Percentiles rank a stretch among this genome's conserved stretches.
Conservation (phyloP, 306 rosid species). For the Fragaria ananassa region DNA sequence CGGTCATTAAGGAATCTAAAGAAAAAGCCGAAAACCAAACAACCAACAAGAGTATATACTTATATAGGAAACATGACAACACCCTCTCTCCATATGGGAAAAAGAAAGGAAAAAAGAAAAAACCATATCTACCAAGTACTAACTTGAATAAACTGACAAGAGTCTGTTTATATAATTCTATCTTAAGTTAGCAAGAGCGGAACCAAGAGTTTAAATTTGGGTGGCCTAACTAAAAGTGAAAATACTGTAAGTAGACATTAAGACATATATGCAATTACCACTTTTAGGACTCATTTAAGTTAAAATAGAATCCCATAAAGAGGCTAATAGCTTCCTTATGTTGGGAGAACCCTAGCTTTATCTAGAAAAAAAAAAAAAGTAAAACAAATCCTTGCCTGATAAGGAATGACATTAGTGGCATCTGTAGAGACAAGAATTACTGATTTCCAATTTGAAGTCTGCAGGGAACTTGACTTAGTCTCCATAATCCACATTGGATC, state of each 20-base stretch:
- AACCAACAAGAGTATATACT: not conserved
- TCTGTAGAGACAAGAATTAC: not conserved
- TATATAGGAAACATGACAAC: not conserved
- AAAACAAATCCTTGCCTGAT: not conserved
- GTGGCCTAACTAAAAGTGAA: not conserved
- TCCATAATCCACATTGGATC: not conserved
- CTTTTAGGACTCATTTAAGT: not conserved
- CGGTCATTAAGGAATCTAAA: not conserved
- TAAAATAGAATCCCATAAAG: not conserved
- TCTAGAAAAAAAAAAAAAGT: not conserved
- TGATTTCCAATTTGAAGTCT: not conserved
- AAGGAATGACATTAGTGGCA: not conserved
- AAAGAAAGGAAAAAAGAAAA: not conserved
- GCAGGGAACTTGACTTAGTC: not conserved
- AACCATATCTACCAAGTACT: not conserved
- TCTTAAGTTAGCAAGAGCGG: not conserved
- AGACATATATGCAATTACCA: not conserved
- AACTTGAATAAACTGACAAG: not conserved
- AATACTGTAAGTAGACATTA: not conserved
- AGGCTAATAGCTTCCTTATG: not conserved
- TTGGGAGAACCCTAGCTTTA: not conserved
- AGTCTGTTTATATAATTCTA: too few species aligned
- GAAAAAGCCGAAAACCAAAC: not conserved
- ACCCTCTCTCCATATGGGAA: not conserved
- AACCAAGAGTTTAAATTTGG: not conserved